These are phyloP conservation scores for Albugo laibachii DNA, from an alignment of 352 stramenopile genomes.

Conservation along the genomic window DNA sequence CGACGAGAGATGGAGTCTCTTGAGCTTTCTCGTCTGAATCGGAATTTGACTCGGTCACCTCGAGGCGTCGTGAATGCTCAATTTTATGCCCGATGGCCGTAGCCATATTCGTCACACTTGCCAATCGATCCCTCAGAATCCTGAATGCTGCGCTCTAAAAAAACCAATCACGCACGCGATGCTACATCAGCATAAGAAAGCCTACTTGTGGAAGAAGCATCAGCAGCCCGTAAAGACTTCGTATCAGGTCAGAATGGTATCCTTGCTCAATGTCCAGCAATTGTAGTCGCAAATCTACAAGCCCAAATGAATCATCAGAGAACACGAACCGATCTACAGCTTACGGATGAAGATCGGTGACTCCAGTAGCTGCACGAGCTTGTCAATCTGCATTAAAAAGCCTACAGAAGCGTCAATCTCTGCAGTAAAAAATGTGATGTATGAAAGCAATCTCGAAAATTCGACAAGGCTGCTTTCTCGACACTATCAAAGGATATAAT, in stretches of 20 bases:
- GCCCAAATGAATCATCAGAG: neutral
- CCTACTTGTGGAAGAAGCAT: slow-evolving; percentile 89
- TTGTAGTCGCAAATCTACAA: slow-evolving; percentile 86
- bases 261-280: slow-evolving; percentile 91
- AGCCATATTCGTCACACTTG: slow-evolving; percentile 75
- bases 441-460: slow-evolving; percentile 10
- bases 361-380: slow-evolving; percentile 98
- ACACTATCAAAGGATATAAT: slow-evolving; percentile 60
- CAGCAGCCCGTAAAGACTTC: slow-evolving; percentile 93
- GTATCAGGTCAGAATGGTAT: slow-evolving; percentile 90
- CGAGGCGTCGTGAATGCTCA: neutral
- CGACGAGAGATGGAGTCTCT: too few relatives aligned
- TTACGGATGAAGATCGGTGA: slow-evolving; percentile 94
- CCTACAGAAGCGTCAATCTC: slow-evolving; percentile 92
- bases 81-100: slow-evolving; percentile 29
- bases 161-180: neutral
- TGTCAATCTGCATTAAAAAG: slow-evolving; percentile 99
- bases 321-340: neutral
- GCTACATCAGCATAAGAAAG: neutral
- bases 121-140: slow-evolving; percentile 61
- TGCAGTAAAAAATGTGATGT: slow-evolving; percentile 44
- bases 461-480: slow-evolving; percentile 1
- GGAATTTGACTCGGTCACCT: too few relatives aligned
- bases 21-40: too few relatives aligned
- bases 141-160: slow-evolving; percentile 48